Conservation (phyloP, 2,329 filamentous ascomycete genomes). For the Apiospora marii region DNA sequence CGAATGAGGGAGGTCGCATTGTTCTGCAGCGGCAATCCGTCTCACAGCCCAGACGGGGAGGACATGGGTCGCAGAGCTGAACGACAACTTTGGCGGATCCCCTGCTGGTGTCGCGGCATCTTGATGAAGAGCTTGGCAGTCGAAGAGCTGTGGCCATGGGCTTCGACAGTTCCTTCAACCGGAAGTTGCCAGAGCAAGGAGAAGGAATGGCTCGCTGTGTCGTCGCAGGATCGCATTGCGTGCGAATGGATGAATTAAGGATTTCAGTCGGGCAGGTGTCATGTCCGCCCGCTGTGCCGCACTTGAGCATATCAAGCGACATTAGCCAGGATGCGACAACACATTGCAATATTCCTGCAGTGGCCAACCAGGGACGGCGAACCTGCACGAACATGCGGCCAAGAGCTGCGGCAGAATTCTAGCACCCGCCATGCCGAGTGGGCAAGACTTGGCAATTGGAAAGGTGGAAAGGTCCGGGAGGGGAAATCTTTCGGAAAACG, state of each 20-base stretch:
- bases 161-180: background rate
- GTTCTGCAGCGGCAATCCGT: background rate
- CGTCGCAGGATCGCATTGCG: background rate
- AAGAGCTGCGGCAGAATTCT: background rate
- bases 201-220: too few species aligned
- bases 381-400: background rate
- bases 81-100: background rate
- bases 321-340: background rate
- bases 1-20: constrained; percentile 4
- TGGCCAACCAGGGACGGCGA: background rate
- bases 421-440: background rate
- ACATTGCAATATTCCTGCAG: background rate
- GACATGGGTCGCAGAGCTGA: background rate
- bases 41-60: background rate
- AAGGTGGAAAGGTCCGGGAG: background rate
- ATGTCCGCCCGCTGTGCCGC: background rate
- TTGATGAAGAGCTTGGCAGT: background rate
- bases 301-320: constrained; percentile 8
- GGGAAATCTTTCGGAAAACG: background rate
- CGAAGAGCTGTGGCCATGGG: background rate
- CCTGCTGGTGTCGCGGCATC: too few species aligned
- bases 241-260: background rate
- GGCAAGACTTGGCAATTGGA: background rate
- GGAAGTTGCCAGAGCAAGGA: background rate
- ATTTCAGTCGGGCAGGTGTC: background rate